Conservation (phyloP, 2,329 filamentous ascomycete genomes). For the Claviceps sp. region DNA sequence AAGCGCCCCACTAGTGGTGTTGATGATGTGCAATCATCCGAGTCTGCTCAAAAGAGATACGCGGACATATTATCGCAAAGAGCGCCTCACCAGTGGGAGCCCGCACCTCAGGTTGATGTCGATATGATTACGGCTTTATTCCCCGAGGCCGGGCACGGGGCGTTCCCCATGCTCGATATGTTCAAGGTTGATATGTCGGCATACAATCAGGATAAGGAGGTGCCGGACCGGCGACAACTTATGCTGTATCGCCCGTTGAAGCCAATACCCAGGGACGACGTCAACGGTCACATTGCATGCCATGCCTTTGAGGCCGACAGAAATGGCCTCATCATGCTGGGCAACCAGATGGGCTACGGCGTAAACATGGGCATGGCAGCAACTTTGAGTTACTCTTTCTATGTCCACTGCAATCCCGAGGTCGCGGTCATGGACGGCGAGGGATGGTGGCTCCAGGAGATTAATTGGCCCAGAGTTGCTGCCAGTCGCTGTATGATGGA, state of each 20-base stretch:
- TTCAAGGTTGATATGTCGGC: constrained; percentile 38
- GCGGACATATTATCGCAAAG: constrained; percentile 24
- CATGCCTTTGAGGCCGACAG: constrained; percentile 40
- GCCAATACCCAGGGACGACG: constrained; percentile 25
- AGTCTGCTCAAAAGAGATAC: constrained; percentile 29
- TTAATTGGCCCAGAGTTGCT: constrained; percentile 32
- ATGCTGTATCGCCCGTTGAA: constrained; percentile 34
- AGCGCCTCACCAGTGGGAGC: constrained; percentile 28
- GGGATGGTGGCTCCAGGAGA: constrained; percentile 43
- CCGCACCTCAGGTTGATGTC: constrained; percentile 33
- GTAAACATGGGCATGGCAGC: constrained; percentile 27
- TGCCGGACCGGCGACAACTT: constrained; percentile 34
- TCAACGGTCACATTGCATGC: constrained; percentile 32
- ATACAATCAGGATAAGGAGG: constrained; percentile 28
- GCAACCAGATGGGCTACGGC: constrained; percentile 35
- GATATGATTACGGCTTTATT: constrained; percentile 23
- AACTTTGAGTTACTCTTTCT: constrained; percentile 37
- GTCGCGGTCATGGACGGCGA: constrained; percentile 33
- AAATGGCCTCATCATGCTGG: constrained; percentile 40
- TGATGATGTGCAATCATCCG: constrained; percentile 23
- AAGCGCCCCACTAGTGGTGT: constrained; percentile 26
- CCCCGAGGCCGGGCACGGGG: constrained; percentile 24
- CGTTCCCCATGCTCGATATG: constrained; percentile 39
- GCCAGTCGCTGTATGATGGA: constrained; percentile 34
- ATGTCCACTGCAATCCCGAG: constrained; percentile 35